phyloP scores from a whole-genome alignment of 768 basidiomycete genomes.

The Leccinum incarnatum region DNA sequence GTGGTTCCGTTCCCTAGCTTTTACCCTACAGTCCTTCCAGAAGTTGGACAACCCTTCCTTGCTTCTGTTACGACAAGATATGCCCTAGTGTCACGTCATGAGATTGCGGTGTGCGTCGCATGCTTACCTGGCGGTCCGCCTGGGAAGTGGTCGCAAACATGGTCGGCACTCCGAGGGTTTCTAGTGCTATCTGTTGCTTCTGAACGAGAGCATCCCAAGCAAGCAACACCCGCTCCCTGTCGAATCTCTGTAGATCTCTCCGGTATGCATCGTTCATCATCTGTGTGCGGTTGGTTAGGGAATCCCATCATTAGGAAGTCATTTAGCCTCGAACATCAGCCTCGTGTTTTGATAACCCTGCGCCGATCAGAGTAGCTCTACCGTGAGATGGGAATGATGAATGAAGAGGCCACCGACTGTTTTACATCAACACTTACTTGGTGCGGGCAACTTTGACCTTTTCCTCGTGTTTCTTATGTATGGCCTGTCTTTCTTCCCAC shows the following conservation, averaged over 20 bases:
- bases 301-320: slow-evolving; percentile 1
- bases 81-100: slow-evolving; percentile 1
- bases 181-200: slow-evolving; percentile 66
- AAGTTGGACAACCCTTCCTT: slow-evolving; percentile 68
- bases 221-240: slow-evolving; percentile 61
- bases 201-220: slow-evolving; percentile 77
- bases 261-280: slow-evolving; percentile 62
- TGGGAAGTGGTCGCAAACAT: slow-evolving; percentile 59
- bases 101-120: background rate
- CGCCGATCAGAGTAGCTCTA: slow-evolving; percentile 69
- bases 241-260: slow-evolving; percentile 65
- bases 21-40: slow-evolving; percentile 47
- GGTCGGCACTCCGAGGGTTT: slow-evolving; percentile 59
- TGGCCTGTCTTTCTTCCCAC: slow-evolving; percentile 62
- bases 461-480: slow-evolving; percentile 65
- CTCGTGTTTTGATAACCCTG: slow-evolving; percentile 65
- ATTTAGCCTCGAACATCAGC: slow-evolving; percentile 29
- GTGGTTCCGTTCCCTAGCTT: slow-evolving; percentile 1
- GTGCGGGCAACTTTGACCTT: slow-evolving; percentile 66
- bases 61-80: slow-evolving; percentile 44
- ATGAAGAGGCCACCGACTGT: background rate
- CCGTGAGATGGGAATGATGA: slow-evolving; percentile 2
- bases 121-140: slow-evolving; percentile 55
- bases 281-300: slow-evolving; percentile 40
- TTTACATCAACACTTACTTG: slow-evolving; percentile 45